Evolutionary conservation across 306 rosid species (phyloP), one percentile per base, ranked within the genome.

Genomic region (Inga leiocalycina): DNA sequence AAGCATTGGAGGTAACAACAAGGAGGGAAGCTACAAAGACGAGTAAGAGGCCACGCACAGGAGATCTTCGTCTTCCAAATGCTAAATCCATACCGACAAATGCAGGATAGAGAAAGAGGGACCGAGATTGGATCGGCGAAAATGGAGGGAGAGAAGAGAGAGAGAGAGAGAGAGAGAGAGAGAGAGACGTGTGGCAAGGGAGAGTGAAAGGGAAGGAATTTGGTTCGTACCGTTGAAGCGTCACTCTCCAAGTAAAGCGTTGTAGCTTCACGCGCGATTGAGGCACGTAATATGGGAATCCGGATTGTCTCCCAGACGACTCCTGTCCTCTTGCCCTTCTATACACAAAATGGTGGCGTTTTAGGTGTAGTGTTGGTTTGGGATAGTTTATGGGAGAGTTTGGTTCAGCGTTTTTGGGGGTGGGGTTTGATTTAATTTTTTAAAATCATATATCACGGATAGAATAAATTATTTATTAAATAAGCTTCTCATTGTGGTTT

Each of bases 41-140:
- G 71, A 74, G 1, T 14, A 32, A 34, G 10, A 22, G 8, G 8
- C 2, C 10, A 14, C 3, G 37, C 57, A 19, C 49, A 10, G 45
- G 17, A 72, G 80, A 52, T 85, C 45, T 48, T 20, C 66, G 44
- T 46, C 44, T 77, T 37, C 10, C 72, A 59, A 61, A 67, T 80
- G 85, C 84, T 85, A 83, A 81, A 89, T 87, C 90, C 87, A 85
- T 87, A 85, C 84, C 89, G 85, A 81, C 16, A 34, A 79, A 79
- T 67, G 49, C 20, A 64, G 14, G 41, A 5, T 37, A 45, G 64
- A 61, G 52, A 34, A 22, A 48, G 81, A 56, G 24, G 6, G 54
- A 52, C 76, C 24, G 52, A 76, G 89, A 82, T 81, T 56, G 85
- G 86, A 85, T 89, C 83, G 4, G 41, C 79, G 83, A 79, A 86